phyloP scores from a whole-genome alignment of 106 monocot genomes.

The Dendrobium chrysotoxum region DNA sequence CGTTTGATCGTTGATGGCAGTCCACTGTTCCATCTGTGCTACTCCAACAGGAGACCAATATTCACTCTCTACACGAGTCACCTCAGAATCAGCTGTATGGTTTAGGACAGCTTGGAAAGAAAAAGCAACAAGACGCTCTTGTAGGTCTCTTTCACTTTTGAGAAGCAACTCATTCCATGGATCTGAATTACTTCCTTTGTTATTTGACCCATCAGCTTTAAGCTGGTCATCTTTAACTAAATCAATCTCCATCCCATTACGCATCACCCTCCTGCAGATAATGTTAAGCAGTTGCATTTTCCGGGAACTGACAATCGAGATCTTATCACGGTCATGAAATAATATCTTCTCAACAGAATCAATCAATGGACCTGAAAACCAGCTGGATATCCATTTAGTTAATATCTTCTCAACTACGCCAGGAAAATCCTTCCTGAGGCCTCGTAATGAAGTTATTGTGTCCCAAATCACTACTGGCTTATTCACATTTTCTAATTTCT shows the following conservation, averaged over 20 bases:
- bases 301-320: constrained; percentile 34
- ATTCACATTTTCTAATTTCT: constrained; percentile 39
- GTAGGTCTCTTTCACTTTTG: constrained; percentile 53
- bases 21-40: constrained; percentile 66
- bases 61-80: not conserved
- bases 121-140: constrained; percentile 59
- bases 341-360: constrained; percentile 35
- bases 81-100: constrained; percentile 3
- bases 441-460: constrained; percentile 29
- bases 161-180: constrained; percentile 46
- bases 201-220: not conserved
- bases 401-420: constrained; percentile 41
- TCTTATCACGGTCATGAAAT: constrained; percentile 11
- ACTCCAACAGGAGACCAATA: constrained; percentile 49
- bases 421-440: constrained; percentile 31
- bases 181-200: constrained; percentile 11
- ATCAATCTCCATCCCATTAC: constrained; percentile 12
- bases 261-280: constrained; percentile 58
- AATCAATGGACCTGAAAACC: constrained; percentile 28
- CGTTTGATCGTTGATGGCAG: constrained; percentile 21
- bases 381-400: constrained; percentile 58
- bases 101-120: constrained; percentile 36
- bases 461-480: constrained; percentile 62
- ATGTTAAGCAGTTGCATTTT: constrained; percentile 62
- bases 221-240: constrained; percentile 11